phyloP scores from a whole-genome alignment of 495 filamentous ascomycete genomes.

The Parathielavia hyrcaniae region DNA sequence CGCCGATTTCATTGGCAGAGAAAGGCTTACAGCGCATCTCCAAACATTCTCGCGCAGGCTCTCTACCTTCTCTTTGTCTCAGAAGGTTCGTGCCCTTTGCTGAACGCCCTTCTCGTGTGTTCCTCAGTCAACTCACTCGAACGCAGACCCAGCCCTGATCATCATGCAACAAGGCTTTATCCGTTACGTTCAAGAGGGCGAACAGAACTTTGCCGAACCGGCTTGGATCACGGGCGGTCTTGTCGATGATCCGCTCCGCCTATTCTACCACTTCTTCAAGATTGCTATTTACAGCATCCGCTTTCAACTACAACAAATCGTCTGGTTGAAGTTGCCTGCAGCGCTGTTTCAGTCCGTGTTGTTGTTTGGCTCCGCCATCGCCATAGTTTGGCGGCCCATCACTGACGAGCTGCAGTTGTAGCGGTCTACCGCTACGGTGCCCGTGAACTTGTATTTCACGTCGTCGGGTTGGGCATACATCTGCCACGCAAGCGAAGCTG shows the following conservation, averaged over 20 bases:
- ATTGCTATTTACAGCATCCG: conserved; percentile 18
- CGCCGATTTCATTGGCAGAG: conserved; percentile 15
- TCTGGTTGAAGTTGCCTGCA: neutral
- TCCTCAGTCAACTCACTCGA: neutral
- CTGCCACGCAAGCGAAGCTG: neutral
- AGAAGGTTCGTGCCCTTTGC: neutral
- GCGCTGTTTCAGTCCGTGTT: conserved; percentile 9
- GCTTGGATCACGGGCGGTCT: conserved; percentile 20
- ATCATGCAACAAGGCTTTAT: conserved; percentile 22
- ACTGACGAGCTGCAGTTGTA: conserved; percentile 17
- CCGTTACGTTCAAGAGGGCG: conserved; percentile 16
- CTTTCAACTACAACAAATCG: conserved; percentile 9
- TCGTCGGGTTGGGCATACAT: neutral
- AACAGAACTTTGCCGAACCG: conserved; percentile 17
- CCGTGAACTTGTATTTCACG: neutral
- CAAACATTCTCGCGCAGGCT: conserved; percentile 21
- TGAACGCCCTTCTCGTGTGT: neutral
- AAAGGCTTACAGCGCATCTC: conserved; percentile 15
- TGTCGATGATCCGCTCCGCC: neutral
- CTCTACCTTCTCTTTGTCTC: conserved; percentile 18
- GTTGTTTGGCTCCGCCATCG: conserved; percentile 10
- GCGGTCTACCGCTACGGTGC: neutral
- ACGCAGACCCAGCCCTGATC: neutral
- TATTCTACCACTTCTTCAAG: conserved; percentile 18
- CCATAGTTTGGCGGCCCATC: conserved; percentile 20